Evolutionary conservation across 768 basidiomycete genomes (phyloP).

Genomic region (Sporobolomyces pararoseus): DNA sequence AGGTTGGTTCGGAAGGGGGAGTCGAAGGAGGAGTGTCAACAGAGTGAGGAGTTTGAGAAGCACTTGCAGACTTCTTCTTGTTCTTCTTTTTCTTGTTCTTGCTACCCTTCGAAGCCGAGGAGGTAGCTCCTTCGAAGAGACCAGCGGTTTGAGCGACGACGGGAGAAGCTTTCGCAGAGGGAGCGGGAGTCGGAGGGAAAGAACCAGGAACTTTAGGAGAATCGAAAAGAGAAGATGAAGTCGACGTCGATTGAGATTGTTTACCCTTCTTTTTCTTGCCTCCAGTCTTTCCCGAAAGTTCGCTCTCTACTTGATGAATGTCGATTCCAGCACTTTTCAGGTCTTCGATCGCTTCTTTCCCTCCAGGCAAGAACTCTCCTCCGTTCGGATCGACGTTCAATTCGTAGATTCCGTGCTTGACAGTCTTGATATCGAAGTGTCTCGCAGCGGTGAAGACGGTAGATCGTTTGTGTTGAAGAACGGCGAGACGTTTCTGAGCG

Average conservation of each 20-base stretch:
- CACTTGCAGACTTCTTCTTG: conserved; percentile 54
- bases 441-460: conserved; percentile 66
- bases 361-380: conserved; percentile 61
- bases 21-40: neutral
- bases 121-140: neutral
- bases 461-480: conserved; percentile 60
- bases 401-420: conserved; percentile 67
- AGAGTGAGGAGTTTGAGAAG: conserved; percentile 22
- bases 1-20: no score
- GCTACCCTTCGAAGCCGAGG: no score
- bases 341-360: neutral
- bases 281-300: neutral
- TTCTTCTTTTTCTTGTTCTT: conserved; percentile 29
- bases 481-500: conserved; percentile 46
- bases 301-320: neutral
- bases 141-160: neutral
- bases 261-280: neutral
- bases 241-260: neutral
- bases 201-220: neutral
- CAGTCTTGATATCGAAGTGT: conserved; percentile 55
- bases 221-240: neutral
- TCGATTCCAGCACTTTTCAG: conserved; percentile 50
- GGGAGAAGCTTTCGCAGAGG: neutral
- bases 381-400: conserved; percentile 67
- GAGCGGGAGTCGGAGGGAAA: neutral